Conservation (phyloP, 306 rosid genomes). For the Sechiopsis laciniata region DNA sequence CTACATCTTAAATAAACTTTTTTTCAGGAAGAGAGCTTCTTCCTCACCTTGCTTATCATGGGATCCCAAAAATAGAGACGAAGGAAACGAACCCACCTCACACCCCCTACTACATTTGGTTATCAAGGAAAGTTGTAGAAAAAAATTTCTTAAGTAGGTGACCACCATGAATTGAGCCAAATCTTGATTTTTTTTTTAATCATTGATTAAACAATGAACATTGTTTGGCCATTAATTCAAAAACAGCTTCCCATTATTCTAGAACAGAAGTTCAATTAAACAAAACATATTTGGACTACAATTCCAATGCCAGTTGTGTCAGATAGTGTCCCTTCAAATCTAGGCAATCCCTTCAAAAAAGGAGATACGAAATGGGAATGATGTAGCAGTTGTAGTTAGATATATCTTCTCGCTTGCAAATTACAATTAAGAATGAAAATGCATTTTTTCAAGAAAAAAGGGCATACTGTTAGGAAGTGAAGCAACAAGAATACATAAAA, state of each 20-base stretch:
- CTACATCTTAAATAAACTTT: too few relatives aligned
- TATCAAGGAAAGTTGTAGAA: too few relatives aligned
- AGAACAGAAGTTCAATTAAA: background rate
- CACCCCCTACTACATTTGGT: too few relatives aligned
- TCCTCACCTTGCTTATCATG: too few relatives aligned
- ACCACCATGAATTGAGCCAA: background rate
- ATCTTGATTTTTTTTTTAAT: background rate
- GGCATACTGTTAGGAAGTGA: background rate
- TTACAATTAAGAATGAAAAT: constrained; percentile 10
- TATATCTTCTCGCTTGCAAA: background rate
- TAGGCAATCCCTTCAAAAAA: background rate
- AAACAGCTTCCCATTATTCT: background rate
- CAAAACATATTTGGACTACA: background rate
- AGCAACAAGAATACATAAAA: constrained; percentile 1
- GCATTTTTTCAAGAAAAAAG: background rate
- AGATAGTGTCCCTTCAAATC: background rate
- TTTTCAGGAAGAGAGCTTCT: too few relatives aligned
- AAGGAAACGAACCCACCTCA: too few relatives aligned
- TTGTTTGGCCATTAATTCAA: background rate
- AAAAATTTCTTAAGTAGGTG: too few relatives aligned
- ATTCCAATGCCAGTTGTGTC: background rate
- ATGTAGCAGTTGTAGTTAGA: background rate
- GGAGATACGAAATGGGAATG: background rate
- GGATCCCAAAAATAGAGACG: too few relatives aligned
- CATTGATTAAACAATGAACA: background rate